Percentiles rank a stretch among this genome's conserved stretches.
These are phyloP conservation scores for Lasiodiplodia sp. DNA, from an alignment of 2,329 filamentous ascomycete species.

Conservation along the genomic window DNA sequence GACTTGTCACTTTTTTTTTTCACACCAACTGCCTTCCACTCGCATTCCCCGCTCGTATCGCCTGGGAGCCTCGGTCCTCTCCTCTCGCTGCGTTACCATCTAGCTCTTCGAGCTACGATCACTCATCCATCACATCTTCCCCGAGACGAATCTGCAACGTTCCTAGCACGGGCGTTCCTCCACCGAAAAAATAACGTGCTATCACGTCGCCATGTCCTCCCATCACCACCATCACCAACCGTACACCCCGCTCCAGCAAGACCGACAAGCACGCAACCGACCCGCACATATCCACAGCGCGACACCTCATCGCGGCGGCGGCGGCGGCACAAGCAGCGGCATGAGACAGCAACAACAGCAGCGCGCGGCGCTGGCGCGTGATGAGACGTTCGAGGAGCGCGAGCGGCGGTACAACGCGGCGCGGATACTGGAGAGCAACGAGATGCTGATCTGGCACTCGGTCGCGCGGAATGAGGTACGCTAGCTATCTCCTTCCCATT, in stretches of 20 bases:
- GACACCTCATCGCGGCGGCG: neutral
- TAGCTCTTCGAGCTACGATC: neutral
- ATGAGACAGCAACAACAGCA: neutral
- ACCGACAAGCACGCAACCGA: conserved; percentile 39
- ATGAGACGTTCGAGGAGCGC: conserved; percentile 40
- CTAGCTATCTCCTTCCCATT: conserved; percentile 7
- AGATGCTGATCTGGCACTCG: conserved; percentile 48
- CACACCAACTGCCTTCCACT: neutral
- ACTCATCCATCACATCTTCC: neutral
- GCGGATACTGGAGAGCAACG: conserved; percentile 43
- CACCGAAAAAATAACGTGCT: neutral
- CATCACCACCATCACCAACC: conserved; percentile 4
- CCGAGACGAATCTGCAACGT: neutral
- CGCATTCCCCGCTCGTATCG: neutral
- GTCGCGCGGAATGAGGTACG: conserved; percentile 44
- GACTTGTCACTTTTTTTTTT: conserved; percentile 19
- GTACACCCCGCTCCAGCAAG: conserved; percentile 38
- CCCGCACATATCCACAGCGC: conserved; percentile 29
- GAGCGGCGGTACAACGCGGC: conserved; percentile 43
- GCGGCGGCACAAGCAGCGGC: neutral
- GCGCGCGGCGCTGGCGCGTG: conserved; percentile 15
- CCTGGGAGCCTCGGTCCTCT: neutral
- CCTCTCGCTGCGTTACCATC: neutral
- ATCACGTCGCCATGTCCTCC: neutral
- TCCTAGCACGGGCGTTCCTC: neutral